Base-by-base conservation (phyloP, 495 filamentous ascomycete genomes). In the Neurospora sp. region DNA sequence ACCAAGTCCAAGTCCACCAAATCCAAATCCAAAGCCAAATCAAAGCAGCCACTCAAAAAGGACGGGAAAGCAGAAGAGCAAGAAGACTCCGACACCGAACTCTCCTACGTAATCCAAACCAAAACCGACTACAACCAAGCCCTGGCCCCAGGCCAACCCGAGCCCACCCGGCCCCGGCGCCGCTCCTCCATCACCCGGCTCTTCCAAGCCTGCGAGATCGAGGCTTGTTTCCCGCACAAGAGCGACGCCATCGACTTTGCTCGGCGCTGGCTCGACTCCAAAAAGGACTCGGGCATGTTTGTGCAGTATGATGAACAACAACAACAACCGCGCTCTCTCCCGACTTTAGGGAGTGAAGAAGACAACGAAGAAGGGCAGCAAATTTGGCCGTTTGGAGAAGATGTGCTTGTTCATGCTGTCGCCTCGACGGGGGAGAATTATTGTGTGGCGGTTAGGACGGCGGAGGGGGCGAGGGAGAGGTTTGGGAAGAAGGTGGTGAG, bases 341-440 rank as follows among this genome's bases (percentile, higher is more conserved):
- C 4, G 12, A 20, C 22, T 35, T 17, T 8, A 22, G 48, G 16
- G 40, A 22, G 3, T 3, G 27, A 31, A 31, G 27, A 14, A 40
- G 65, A 40, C n/a, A 22, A 35, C 0, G 31, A 35, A 35, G 73
- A 27, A 69, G 70, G 61, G 44, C 2, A 44, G 45, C 76, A 76
- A 40, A 6, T 37, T 37, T 85, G 83, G 83, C 83, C 83, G 40
- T 85, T 82, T 76, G 83, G 83, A 9, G 82, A 84, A 8, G 82
- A 85, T 8, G 79, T 82, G 5, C 65, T 82, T 0, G 82, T 84
- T 22, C 83, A 82, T 65, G 83, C 83, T 8, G 81, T 85, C 12
- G 77, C 76, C 1, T 70, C 79, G 40, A 83, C 78, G 37, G 83
- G 83, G 2, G 79, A 83, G 76, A 83, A 83, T 69, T 83, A 79